Percentiles rank a stretch among this genome's conserved stretches.
Evolutionary conservation across 371 early-diverging fungal species (phyloP).

Genomic region (Polyrhizophydium stewartii): DNA sequence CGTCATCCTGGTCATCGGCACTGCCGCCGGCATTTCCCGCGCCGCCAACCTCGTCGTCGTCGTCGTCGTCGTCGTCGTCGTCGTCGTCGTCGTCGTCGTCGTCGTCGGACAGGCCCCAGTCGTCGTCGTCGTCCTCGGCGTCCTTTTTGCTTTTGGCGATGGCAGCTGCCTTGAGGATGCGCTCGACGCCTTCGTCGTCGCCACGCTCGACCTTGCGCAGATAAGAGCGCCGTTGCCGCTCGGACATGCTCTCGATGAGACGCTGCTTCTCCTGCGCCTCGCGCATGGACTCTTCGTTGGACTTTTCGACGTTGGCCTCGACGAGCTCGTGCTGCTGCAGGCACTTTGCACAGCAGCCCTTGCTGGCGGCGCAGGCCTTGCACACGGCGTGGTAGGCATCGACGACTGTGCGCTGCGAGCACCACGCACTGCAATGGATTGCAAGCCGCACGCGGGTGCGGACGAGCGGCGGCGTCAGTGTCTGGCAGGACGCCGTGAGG

Average conservation of each 20-base stretch:
- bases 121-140: constrained; percentile 22
- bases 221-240: constrained; percentile 84
- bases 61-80: constrained; percentile 26
- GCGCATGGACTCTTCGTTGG: constrained; percentile 24
- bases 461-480: too few relatives aligned
- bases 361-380: constrained; percentile 71
- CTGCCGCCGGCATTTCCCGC: too few relatives aligned
- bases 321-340: constrained; percentile 64
- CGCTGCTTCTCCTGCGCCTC: constrained; percentile 73
- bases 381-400: constrained; percentile 96
- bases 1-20: too few relatives aligned
- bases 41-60: constrained; percentile 13
- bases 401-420: constrained; percentile 78
- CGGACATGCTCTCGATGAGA: constrained; percentile 66
- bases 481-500: too few relatives aligned
- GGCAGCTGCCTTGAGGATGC: constrained; percentile 19
- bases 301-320: neutral
- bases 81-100: constrained; percentile 29
- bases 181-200: constrained; percentile 43
- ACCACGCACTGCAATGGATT: constrained; percentile 48
- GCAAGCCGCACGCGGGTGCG: too few relatives aligned
- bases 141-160: constrained; percentile 1
- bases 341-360: constrained; percentile 93
- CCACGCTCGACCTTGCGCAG: constrained; percentile 67
- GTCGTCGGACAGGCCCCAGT: constrained; percentile 39